Percentiles rank a stretch among this genome's conserved stretches.
phyloP scores from a whole-genome alignment of 169 alveolate species.

The Pseudocohnilembus persalinus region DNA sequence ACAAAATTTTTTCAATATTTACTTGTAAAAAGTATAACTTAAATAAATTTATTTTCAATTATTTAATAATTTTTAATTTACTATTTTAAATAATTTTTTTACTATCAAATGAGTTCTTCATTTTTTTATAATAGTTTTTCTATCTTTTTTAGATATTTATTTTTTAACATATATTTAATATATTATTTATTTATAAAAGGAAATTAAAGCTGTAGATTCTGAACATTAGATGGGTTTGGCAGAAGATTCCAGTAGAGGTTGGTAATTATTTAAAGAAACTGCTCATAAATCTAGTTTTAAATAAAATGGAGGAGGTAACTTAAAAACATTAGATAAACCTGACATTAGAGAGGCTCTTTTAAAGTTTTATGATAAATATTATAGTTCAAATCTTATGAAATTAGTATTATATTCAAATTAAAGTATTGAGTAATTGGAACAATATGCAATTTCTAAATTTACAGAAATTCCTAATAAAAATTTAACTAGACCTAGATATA shows the following conservation, averaged over 20 bases:
- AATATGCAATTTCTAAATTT: slow-evolving; percentile 54
- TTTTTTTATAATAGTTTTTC: too few species aligned
- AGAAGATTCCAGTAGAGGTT: slow-evolving; percentile 71
- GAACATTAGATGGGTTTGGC: slow-evolving; percentile 88
- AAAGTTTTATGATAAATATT: slow-evolving; percentile 73
- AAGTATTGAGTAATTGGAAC: slow-evolving; percentile 50
- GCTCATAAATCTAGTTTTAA: slow-evolving; percentile 1
- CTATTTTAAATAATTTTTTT: too few species aligned
- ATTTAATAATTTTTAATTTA: too few species aligned
- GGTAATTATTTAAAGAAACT: not conserved
- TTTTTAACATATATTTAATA: too few species aligned
- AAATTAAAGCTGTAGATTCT: slow-evolving; percentile 88
- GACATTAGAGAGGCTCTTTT: slow-evolving; percentile 70
- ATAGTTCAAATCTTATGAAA: slow-evolving; percentile 80
- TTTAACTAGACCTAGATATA: not conserved
- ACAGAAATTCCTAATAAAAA: slow-evolving; percentile 54
- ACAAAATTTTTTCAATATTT: too few species aligned
- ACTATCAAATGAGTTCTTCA: too few species aligned
- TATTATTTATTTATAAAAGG: slow-evolving; percentile 29
- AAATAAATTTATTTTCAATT: too few species aligned
- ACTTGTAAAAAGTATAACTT: too few species aligned
- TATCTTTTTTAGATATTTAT: too few species aligned
- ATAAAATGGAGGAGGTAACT: slow-evolving; percentile 22
- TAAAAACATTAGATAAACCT: slow-evolving; percentile 34
- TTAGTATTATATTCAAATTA: slow-evolving; percentile 61